Percentiles rank a stretch among this genome's conserved stretches.
phyloP scores from a whole-genome alignment of 257 asterid species.

The Cinchona pubescens region DNA sequence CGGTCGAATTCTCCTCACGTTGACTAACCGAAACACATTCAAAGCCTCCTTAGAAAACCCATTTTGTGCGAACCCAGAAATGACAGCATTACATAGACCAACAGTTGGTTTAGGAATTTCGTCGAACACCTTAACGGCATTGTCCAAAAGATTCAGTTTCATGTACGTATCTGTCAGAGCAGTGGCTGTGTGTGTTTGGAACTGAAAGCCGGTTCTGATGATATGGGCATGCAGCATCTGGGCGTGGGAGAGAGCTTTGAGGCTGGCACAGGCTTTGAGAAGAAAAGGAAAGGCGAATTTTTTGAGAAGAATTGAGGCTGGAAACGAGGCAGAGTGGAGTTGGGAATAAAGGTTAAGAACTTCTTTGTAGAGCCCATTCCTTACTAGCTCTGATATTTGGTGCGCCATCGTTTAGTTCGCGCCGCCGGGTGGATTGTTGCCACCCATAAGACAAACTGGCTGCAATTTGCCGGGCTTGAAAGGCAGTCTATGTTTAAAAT shows the following conservation, averaged over 20 bases:
- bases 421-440: conserved; percentile 13
- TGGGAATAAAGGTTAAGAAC: conserved; percentile 53
- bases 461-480: background rate
- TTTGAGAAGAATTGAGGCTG: conserved; percentile 31
- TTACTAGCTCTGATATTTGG: conserved; percentile 53
- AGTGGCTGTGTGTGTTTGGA: conserved; percentile 47
- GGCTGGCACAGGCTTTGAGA: conserved; percentile 78
- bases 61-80: conserved; percentile 71
- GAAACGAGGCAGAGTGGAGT: conserved; percentile 42
- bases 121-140: conserved; percentile 70
- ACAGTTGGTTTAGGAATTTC: conserved; percentile 60
- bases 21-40: conserved; percentile 33
- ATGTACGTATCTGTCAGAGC: conserved; percentile 59
- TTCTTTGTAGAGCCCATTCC: conserved; percentile 64
- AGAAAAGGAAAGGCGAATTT: conserved; percentile 75
- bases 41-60: conserved; percentile 46
- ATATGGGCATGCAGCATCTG: conserved; percentile 69
- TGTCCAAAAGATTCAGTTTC: conserved; percentile 41
- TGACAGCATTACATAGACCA: conserved; percentile 46
- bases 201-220: conserved; percentile 49
- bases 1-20: conserved; percentile 32
- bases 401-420: conserved; percentile 55
- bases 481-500: too few relatives aligned
- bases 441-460: conserved; percentile 9
- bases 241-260: conserved; percentile 44